Evolutionary conservation across 768 basidiomycete genomes (phyloP).

Genomic region (Leccinellum rugosiceps): DNA sequence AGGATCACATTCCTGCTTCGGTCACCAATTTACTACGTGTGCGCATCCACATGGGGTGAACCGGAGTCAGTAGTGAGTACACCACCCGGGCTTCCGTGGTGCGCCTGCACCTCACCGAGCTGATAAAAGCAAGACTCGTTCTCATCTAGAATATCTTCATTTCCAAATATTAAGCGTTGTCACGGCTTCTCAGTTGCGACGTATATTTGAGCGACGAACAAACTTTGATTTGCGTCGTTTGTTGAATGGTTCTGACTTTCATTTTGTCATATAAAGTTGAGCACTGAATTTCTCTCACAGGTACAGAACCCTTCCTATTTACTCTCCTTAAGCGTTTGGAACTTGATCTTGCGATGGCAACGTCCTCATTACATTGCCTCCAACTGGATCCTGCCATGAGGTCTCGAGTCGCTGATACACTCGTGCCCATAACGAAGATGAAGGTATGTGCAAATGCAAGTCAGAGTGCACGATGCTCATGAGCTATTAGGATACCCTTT

Average conservation of each 20-base stretch:
- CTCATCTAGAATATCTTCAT: conserved; percentile 93
- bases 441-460: conserved; percentile 47
- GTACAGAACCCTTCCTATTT: conserved; percentile 77
- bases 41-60: conserved; percentile 90
- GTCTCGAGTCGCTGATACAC: conserved; percentile 69
- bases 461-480: neutral
- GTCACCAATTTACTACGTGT: conserved; percentile 88
- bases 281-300: conserved; percentile 36
- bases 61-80: conserved; percentile 89
- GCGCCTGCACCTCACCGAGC: conserved; percentile 26
- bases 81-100: neutral
- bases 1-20: conserved; percentile 86
- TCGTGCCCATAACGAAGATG: conserved; percentile 79
- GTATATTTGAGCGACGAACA: conserved; percentile 83
- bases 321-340: conserved; percentile 71
- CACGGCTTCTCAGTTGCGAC: conserved; percentile 76
- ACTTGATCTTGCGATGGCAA: conserved; percentile 76
- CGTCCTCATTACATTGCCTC: conserved; percentile 78
- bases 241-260: conserved; percentile 48
- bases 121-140: conserved; percentile 77
- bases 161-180: conserved; percentile 91
- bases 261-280: neutral
- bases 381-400: conserved; percentile 68
- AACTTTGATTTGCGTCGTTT: conserved; percentile 88
- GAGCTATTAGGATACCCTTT: conserved; percentile 72